These are phyloP conservation scores for Litchi chinensis DNA, from an alignment of 345 rosid genomes.

Conservation along the genomic window DNA sequence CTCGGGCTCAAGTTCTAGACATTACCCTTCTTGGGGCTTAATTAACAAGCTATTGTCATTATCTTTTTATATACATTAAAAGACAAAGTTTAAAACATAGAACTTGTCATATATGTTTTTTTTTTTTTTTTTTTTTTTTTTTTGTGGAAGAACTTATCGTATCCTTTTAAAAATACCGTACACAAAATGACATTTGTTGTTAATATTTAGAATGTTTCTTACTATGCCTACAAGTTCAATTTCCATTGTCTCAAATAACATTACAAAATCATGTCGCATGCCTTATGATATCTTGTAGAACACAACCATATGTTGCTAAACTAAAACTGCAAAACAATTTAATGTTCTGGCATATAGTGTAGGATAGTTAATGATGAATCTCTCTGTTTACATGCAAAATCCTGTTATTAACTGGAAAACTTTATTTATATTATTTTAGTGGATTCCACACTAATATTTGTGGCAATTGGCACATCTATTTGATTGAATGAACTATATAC, in stretches of 20 bases:
- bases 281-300: neutral
- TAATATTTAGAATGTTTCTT: neutral
- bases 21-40: neutral
- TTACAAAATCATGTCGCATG: neutral
- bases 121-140: too few relatives aligned
- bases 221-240: constrained; percentile 1
- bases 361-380: neutral
- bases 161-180: too few relatives aligned
- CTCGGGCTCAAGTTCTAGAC: neutral
- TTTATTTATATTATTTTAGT: neutral
- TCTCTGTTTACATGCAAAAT: neutral
- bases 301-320: neutral
- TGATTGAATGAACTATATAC: neutral
- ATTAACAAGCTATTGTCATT: neutral
- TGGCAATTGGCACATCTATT: neutral
- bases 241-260: neutral
- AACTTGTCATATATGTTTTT: too few relatives aligned
- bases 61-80: neutral
- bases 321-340: too few relatives aligned
- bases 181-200: neutral
- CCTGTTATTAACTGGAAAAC: neutral
- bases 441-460: neutral
- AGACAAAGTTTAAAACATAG: too few relatives aligned
- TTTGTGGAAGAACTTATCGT: neutral
- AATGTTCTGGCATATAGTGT: neutral